Base-by-base conservation (phyloP, 768 basidiomycete genomes). In the Pholiota conissans region DNA sequence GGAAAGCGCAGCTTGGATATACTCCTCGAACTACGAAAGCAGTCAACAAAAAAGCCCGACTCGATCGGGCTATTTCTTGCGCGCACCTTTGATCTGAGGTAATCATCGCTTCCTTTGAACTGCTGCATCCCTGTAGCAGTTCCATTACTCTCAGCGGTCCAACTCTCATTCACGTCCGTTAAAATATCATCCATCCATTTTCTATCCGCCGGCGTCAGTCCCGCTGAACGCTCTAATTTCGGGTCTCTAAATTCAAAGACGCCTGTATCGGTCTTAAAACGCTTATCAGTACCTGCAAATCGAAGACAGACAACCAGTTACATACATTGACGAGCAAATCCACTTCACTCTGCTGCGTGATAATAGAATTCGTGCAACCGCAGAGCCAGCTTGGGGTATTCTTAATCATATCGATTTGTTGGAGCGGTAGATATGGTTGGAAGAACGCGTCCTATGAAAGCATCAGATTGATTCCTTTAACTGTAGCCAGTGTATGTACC, bases 171-270 rank as follows among this genome's bases (percentile, higher is more conserved):
- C 10, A 96, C 93, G 60, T 93, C 92, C 52, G 80, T 84, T 37
- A 95, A 83, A 55, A 96, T 86, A 63, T 96, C 94, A 67, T 98
- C 95, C 83, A 98, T 93, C 97, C 97, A 99, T 71, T 92, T 95
- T 57, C 96, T 78, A 70, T 98, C 97, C 0, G 95, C 93, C 0
- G 97, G 79, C 2, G 96, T 98, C 62, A 99, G 74, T 5, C 83
- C 85, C 20, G 89, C 84, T 30, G 87, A 76, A 27, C 90, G 81
- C 63, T 96, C 95, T 5, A 97, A 67, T 66, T 81, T 86, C 3
- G 87, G 83, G 69, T 98, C 88, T 37, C 89, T 80, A 75, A 97
- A 95, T 64, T 98, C 95, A 57, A 98, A 84, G 2, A 79, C 75
- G 5, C 89, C 91, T 0, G 86, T 89, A 67, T 98, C 97, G 30